A percentile compares a stretch with the other conserved stretches of the same genome.
phyloP scores from a whole-genome alignment of 345 rosid genomes.

The Lenwebbia sp. region DNA sequence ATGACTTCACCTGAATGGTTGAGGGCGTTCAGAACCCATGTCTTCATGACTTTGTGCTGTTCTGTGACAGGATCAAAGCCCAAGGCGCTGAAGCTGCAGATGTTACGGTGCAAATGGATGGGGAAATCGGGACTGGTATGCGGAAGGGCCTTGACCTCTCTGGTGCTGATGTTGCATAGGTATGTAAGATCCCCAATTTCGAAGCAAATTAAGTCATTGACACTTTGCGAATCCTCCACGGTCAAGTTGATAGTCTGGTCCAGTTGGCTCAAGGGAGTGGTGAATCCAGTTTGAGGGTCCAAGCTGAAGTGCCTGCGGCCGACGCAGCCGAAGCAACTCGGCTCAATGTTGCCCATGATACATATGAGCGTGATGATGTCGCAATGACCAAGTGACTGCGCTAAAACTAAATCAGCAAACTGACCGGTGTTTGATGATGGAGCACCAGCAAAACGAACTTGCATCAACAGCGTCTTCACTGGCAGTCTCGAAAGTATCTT shows the following conservation, averaged over 20 bases:
- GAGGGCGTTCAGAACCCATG: background rate
- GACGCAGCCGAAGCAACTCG: background rate
- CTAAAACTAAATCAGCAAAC: background rate
- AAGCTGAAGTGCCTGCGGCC: background rate
- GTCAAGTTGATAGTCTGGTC: background rate
- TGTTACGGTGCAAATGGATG: background rate
- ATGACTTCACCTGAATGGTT: background rate
- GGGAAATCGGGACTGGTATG: background rate
- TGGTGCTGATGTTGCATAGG: background rate
- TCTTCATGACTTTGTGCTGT: background rate
- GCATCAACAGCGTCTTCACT: background rate
- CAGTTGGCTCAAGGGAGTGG: background rate
- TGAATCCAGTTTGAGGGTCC: background rate
- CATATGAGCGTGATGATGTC: background rate
- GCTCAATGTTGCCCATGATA: background rate
- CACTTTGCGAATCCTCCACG: background rate
- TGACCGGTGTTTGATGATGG: background rate
- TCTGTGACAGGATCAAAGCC: background rate
- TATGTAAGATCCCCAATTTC: background rate
- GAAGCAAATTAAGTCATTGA: background rate
- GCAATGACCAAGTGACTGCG: background rate
- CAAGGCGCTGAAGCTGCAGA: background rate
- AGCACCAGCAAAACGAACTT: background rate
- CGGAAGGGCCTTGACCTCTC: background rate
- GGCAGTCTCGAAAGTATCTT: background rate